Evolutionary conservation across 805 yeast genomes (phyloP).

Genomic region (Barnettozyma salicaria): DNA sequence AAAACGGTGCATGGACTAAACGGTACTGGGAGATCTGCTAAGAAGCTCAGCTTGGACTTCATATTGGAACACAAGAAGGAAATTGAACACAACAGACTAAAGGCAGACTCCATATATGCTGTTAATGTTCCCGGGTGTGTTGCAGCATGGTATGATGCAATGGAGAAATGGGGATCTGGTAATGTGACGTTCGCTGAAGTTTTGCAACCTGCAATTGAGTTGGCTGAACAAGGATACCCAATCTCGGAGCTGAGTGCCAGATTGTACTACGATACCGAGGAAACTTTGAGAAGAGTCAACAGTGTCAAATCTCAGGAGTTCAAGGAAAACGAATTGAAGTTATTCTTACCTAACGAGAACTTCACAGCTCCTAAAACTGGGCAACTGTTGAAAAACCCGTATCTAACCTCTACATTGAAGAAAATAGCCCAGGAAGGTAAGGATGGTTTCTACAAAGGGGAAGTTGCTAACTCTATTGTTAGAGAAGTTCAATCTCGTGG

Average conservation of each 20-base stretch:
- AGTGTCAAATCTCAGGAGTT: slow-evolving; percentile 28
- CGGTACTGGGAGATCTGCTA: slow-evolving; percentile 71
- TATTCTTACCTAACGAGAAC: slow-evolving; percentile 34
- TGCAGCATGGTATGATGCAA: slow-evolving; percentile 73
- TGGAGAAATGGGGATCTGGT: slow-evolving; percentile 68
- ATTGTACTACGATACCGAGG: slow-evolving; percentile 41
- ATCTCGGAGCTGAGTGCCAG: slow-evolving; percentile 53
- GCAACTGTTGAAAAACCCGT: slow-evolving; percentile 46
- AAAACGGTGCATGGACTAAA: slow-evolving; percentile 59
- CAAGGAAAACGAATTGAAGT: slow-evolving; percentile 25
- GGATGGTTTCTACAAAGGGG: slow-evolving; percentile 64
- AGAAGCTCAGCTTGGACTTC: slow-evolving; percentile 40
- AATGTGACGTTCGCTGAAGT: slow-evolving; percentile 53
- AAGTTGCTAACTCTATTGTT: slow-evolving; percentile 61
- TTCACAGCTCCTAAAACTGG: slow-evolving; percentile 52
- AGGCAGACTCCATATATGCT: slow-evolving; percentile 46
- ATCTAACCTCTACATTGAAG: slow-evolving; percentile 48
- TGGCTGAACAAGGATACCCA: slow-evolving; percentile 65
- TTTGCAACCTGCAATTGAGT: slow-evolving; percentile 57
- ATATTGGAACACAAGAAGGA: slow-evolving; percentile 35
- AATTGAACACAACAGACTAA: slow-evolving; percentile 43
- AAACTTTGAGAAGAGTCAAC: slow-evolving; percentile 33
- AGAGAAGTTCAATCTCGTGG: slow-evolving; percentile 45
- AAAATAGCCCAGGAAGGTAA: slow-evolving; percentile 51
- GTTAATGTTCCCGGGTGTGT: slow-evolving; percentile 76